A percentile compares a stretch with the other conserved stretches of the same genome.
These are phyloP conservation scores for Saccharata proteae DNA, from an alignment of 2,329 filamentous ascomycete genomes.

Conservation along the genomic window DNA sequence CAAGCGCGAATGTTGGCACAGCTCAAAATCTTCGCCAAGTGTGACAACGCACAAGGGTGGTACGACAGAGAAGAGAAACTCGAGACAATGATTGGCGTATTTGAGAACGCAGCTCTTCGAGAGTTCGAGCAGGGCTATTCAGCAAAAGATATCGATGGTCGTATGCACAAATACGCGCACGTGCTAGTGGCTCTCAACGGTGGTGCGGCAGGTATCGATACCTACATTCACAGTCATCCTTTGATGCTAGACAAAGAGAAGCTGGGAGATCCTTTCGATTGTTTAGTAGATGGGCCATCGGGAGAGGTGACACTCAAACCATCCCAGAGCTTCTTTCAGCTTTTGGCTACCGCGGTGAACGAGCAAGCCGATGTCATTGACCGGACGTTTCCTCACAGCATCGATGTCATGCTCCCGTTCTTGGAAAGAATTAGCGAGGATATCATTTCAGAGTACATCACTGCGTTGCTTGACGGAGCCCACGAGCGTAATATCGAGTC, in stretches of 20 bases:
- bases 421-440: slow-evolving; percentile 75
- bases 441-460: slow-evolving; percentile 72
- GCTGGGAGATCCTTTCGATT: slow-evolving; percentile 66
- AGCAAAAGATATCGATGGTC: slow-evolving; percentile 73
- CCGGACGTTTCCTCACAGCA: slow-evolving; percentile 62
- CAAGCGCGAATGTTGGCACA: slow-evolving; percentile 85
- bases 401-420: slow-evolving; percentile 63
- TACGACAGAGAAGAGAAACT: slow-evolving; percentile 59
- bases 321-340: slow-evolving; percentile 69
- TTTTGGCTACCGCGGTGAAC: slow-evolving; percentile 61
- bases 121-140: slow-evolving; percentile 93
- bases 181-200: slow-evolving; percentile 76
- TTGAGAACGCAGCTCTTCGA: slow-evolving; percentile 78
- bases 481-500: slow-evolving; percentile 62
- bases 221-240: slow-evolving; percentile 82
- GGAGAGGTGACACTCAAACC: slow-evolving; percentile 60
- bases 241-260: slow-evolving; percentile 63
- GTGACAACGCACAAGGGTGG: slow-evolving; percentile 71
- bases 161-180: slow-evolving; percentile 80
- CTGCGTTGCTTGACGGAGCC: slow-evolving; percentile 73
- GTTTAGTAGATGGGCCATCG: slow-evolving; percentile 48
- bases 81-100: slow-evolving; percentile 62
- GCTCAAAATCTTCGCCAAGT: slow-evolving; percentile 62
- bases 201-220: slow-evolving; percentile 63
- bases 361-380: slow-evolving; percentile 73